Conservation (phyloP, 164 flowering plant genomes). For the Aristolochia contorta region DNA sequence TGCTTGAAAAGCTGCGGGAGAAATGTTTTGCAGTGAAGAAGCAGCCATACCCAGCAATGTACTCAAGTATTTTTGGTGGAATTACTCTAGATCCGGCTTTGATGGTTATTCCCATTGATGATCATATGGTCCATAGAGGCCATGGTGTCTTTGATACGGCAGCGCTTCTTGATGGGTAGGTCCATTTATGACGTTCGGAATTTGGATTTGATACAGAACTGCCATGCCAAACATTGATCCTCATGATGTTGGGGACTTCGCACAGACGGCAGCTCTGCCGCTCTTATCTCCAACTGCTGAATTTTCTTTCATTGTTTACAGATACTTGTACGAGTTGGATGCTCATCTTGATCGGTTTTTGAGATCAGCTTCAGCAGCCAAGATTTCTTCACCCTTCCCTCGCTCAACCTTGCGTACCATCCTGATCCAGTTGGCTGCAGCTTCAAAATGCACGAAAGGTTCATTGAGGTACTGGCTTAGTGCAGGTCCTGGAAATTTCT, state of each 20-base stretch:
- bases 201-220: background rate
- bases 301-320: conserved; percentile 6
- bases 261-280: too few species aligned
- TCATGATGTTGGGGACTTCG: too few species aligned
- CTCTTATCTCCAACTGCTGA: background rate
- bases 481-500: conserved; percentile 85
- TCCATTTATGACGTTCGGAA: background rate
- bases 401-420: conserved; percentile 55
- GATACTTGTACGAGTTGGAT: conserved; percentile 75
- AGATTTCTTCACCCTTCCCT: conserved; percentile 51
- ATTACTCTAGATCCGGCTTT: conserved; percentile 72
- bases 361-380: conserved; percentile 66
- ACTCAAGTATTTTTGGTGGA: conserved; percentile 73
- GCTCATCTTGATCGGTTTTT: conserved; percentile 66
- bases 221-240: background rate
- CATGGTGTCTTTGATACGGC: conserved; percentile 95
- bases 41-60: conserved; percentile 78
- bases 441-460: conserved; percentile 57
- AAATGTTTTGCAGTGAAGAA: conserved; percentile 47
- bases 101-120: conserved; percentile 91
- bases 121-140: conserved; percentile 96
- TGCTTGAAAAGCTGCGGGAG: conserved; percentile 58
- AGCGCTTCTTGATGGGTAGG: conserved; percentile 62
- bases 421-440: conserved; percentile 58
- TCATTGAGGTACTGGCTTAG: conserved; percentile 79